Base-by-base conservation (phyloP, 768 basidiomycete genomes). In the Cyclocybe aegerita region DNA sequence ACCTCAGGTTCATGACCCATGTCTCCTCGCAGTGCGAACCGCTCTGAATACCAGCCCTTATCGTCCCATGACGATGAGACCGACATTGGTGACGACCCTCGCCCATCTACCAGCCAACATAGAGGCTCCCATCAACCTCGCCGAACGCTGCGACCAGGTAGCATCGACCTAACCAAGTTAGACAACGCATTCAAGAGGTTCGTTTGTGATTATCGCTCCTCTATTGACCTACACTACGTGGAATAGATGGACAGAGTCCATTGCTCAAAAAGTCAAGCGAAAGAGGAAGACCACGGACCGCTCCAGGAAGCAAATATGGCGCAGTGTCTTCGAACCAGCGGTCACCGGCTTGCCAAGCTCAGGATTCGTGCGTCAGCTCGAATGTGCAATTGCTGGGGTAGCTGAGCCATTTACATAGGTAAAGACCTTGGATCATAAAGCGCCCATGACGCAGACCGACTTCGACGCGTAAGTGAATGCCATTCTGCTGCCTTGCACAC, bases 101-200 rank as follows among this genome's bases (percentile, higher is more conserved):
- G 59, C 37, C 54, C 61, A 6, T 62, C 63, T 29, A 63, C 66
- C 14, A 61, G 56, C 45, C 53, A 53, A 48, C 48, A 54, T 37
- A 50, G 30, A 15, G 50, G 36, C 43, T 53, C 55, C 55, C 65
- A 59, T 68, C 65, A 70, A 45, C 67, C 63, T 45, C 67, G 68
- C 47, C 72, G 73, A 42, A 50, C 71, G 47, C 60, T 65, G 53
- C 70, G 78, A 49, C 79, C 85, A 39, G 83, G 83, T 39, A 82
- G 80, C 60, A 88, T 93, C 61, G 90, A 93, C 75, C 70, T 93
- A 50, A 78, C 81, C 36, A 89, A 89, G 61, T 64, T 93, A 50
- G 90, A 93, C 63, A 81, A 76, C 62, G 90, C 90, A 5, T 93
- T 93, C 73, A 92, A 92, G 69, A 78, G 88, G 85, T 84, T 11